phyloP scores from a whole-genome alignment of 2,329 filamentous ascomycete genomes.

The Ceratocystis albifundus region DNA sequence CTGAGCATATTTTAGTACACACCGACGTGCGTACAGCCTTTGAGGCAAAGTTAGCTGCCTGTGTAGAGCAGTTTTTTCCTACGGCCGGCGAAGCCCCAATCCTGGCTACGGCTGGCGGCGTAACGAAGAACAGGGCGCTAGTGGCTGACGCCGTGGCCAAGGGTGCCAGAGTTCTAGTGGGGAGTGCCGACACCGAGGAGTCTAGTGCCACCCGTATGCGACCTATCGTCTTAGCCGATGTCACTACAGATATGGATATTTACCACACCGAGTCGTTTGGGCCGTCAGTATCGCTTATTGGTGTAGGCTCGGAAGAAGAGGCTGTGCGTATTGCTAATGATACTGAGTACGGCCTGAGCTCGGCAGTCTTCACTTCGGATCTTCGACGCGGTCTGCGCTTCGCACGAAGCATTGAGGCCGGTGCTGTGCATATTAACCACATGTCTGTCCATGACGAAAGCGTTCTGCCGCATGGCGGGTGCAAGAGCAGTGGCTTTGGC shows the following conservation, averaged over 20 bases:
- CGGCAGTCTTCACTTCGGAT: slow-evolving; percentile 62
- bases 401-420: slow-evolving; percentile 54
- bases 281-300: slow-evolving; percentile 56
- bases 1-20: slow-evolving; percentile 58
- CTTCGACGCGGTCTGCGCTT: slow-evolving; percentile 47
- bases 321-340: slow-evolving; percentile 67
- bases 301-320: slow-evolving; percentile 57
- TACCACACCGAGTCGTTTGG: slow-evolving; percentile 69
- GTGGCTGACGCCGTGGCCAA: slow-evolving; percentile 56
- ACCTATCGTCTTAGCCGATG: slow-evolving; percentile 55
- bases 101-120: slow-evolving; percentile 55
- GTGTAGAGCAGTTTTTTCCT: slow-evolving; percentile 36
- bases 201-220: slow-evolving; percentile 38
- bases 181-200: slow-evolving; percentile 30
- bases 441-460: slow-evolving; percentile 56
- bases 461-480: slow-evolving; percentile 52
- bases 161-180: slow-evolving; percentile 45
- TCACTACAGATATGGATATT: slow-evolving; percentile 56
- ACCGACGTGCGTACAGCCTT: slow-evolving; percentile 38
- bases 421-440: slow-evolving; percentile 55
- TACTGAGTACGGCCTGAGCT: slow-evolving; percentile 63
- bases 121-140: slow-evolving; percentile 54
- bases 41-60: slow-evolving; percentile 33
- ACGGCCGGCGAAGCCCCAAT: slow-evolving; percentile 54
- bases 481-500: slow-evolving; percentile 53